phyloP scores from a whole-genome alignment of 2,329 filamentous ascomycete genomes.

The Paraphaeosphaeria sporulosa region DNA sequence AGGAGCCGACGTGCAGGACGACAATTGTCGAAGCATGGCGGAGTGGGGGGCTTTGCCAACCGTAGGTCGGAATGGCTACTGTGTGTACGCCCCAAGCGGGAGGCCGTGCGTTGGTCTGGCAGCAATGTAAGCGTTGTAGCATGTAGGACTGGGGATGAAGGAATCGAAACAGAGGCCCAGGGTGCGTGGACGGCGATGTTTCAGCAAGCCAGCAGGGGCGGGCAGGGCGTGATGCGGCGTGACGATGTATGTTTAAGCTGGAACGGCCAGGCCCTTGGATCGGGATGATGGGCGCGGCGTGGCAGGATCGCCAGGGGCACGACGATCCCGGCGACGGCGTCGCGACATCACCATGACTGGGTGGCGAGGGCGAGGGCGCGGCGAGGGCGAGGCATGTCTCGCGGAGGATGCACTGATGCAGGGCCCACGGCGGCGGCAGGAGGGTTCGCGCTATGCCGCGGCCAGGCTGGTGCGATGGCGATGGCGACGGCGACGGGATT shows the following conservation, averaged over 20 bases:
- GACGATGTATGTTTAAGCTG: conserved; percentile 20
- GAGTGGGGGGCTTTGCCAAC: background rate
- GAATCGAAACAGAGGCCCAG: background rate
- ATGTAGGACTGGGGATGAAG: background rate
- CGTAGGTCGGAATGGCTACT: background rate
- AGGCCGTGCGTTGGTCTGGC: background rate
- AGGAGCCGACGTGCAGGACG: background rate
- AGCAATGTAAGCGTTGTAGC: background rate
- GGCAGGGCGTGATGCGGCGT: background rate
- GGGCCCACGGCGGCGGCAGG: background rate
- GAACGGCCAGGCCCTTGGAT: conserved; percentile 14
- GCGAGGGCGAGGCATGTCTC: background rate
- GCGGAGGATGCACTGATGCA: background rate
- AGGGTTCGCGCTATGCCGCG: background rate
- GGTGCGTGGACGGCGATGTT: background rate
- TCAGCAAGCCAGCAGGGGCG: background rate
- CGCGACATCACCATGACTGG: background rate
- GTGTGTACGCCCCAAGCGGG: background rate
- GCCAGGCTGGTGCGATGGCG: background rate
- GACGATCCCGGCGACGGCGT: conserved; percentile 4
- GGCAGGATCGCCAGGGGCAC: conserved; percentile 25
- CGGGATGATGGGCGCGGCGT: conserved; percentile 15
- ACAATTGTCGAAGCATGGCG: background rate
- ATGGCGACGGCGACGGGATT: background rate
- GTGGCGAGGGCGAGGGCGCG: conserved; percentile 10